Conservation (phyloP, 768 basidiomycete species). For the Phlegmacium glaucopus region DNA sequence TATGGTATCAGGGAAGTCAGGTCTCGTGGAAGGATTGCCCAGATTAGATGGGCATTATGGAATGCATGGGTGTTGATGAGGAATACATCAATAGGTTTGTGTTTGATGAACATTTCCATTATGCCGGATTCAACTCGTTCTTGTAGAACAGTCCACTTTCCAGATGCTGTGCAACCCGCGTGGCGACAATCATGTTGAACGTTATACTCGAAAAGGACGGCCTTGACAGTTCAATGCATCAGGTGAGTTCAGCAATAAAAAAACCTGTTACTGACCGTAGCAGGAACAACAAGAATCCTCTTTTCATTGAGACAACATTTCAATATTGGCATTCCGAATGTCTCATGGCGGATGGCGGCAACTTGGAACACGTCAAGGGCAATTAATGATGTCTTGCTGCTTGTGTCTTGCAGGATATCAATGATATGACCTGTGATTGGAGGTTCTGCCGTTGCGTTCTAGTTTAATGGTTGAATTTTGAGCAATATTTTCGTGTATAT, state of each 20-base stretch:
- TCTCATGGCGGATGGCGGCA: not conserved
- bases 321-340: slow-evolving; percentile 1
- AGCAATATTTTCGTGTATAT: not conserved
- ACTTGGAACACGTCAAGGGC: slow-evolving; percentile 2
- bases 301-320: not conserved
- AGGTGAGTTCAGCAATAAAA: not conserved
- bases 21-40: slow-evolving; percentile 6
- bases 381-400: not conserved
- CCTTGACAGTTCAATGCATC: not conserved
- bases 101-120: slow-evolving; percentile 7
- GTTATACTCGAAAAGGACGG: slow-evolving; percentile 14
- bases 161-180: slow-evolving; percentile 12
- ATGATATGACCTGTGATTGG: not conserved
- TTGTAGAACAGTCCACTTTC: slow-evolving; percentile 7
- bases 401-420: not conserved
- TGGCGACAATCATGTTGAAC: slow-evolving; percentile 19
- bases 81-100: slow-evolving; percentile 8
- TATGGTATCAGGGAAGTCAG: slow-evolving; percentile 9
- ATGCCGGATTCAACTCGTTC: slow-evolving; percentile 9
- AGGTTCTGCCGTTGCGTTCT: not conserved
- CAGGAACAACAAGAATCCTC: not conserved
- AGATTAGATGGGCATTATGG: slow-evolving; percentile 15
- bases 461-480: not conserved
- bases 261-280: not conserved
- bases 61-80: slow-evolving; percentile 17